Percentiles rank a stretch among this genome's conserved stretches.
Evolutionary conservation across 2,329 filamentous ascomycete genomes (phyloP).

Genomic region (Periconia macrospinosa): DNA sequence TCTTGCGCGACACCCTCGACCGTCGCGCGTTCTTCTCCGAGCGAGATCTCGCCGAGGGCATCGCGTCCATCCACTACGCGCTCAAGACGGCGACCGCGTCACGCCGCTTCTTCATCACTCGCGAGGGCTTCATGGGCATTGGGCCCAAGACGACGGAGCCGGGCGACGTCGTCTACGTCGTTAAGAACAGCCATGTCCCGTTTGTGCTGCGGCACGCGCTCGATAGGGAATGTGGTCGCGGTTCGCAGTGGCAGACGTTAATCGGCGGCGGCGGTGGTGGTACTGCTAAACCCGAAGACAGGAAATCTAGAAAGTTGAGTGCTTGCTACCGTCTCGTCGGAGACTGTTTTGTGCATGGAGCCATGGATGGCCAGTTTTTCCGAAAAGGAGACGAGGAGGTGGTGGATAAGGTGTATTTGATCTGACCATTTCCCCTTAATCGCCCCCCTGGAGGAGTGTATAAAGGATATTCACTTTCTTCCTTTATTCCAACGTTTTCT

Average conservation of each 20-base stretch:
- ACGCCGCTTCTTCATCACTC: slow-evolving; percentile 22
- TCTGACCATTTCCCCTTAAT: background rate
- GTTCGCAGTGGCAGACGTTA: background rate
- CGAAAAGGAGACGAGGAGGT: background rate
- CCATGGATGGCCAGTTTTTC: slow-evolving; percentile 21
- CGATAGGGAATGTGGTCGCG: slow-evolving; percentile 2
- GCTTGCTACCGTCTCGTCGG: slow-evolving; percentile 12
- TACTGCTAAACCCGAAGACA: background rate
- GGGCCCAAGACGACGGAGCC: slow-evolving; percentile 13
- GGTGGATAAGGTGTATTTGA: background rate
- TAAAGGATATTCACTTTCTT: no score
- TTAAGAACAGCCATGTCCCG: slow-evolving; percentile 18
- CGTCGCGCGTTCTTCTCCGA: slow-evolving; percentile 16
- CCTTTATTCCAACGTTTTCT: no score
- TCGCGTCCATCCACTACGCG: slow-evolving; percentile 18
- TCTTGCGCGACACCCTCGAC: slow-evolving; percentile 18
- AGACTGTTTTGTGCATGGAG: slow-evolving; percentile 20
- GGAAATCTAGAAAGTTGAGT: background rate
- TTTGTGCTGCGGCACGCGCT: slow-evolving; percentile 14
- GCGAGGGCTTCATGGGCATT: slow-evolving; percentile 21
- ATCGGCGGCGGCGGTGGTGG: background rate
- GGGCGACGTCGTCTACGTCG: slow-evolving; percentile 16
- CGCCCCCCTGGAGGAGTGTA: no score
- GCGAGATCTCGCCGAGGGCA: slow-evolving; percentile 19
- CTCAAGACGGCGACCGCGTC: slow-evolving; percentile 19